A percentile compares a stretch with the other conserved stretches of the same genome.
phyloP scores from a whole-genome alignment of 139 green algal genomes.

The Ettlia oleoabundans region DNA sequence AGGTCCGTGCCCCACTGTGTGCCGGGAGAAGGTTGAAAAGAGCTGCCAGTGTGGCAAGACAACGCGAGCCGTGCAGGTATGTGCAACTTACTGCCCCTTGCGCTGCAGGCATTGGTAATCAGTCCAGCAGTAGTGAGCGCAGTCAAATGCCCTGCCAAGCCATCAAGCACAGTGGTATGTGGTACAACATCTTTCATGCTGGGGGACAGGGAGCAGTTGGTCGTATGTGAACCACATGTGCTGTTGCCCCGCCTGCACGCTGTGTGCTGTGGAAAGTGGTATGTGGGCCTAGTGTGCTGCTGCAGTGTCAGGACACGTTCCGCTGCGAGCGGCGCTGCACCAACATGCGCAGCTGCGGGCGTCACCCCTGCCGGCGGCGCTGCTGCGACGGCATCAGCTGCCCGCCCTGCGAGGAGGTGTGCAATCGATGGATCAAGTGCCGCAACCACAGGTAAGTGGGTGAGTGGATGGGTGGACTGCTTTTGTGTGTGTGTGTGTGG shows the following conservation, averaged over 20 bases:
- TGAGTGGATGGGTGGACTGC: not conserved
- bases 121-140: no score
- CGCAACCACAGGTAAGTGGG: constrained; percentile 19
- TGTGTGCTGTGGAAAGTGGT: no score
- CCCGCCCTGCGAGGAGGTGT: constrained; percentile 86
- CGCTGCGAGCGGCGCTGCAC: constrained; percentile 78
- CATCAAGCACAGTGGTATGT: no score
- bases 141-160: no score
- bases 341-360: constrained; percentile 64
- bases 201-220: no score
- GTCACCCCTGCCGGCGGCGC: constrained; percentile 82
- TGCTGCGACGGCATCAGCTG: constrained; percentile 84
- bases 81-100: no score
- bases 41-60: constrained; percentile 60
- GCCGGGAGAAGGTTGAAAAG: constrained; percentile 46
- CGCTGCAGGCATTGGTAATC: no score
- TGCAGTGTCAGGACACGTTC: constrained; percentile 67
- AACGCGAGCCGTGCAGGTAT: constrained; percentile 33
- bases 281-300: not conserved
- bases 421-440: constrained; percentile 73
- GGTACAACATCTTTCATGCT: no score
- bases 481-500: no score
- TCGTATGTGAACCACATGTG: no score
- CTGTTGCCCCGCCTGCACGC: no score
- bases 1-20: constrained; percentile 62